Evolutionary conservation across 768 basidiomycete species (phyloP), one percentile per base, ranked within the genome.

Genomic region (Exsudoporus frostii): DNA sequence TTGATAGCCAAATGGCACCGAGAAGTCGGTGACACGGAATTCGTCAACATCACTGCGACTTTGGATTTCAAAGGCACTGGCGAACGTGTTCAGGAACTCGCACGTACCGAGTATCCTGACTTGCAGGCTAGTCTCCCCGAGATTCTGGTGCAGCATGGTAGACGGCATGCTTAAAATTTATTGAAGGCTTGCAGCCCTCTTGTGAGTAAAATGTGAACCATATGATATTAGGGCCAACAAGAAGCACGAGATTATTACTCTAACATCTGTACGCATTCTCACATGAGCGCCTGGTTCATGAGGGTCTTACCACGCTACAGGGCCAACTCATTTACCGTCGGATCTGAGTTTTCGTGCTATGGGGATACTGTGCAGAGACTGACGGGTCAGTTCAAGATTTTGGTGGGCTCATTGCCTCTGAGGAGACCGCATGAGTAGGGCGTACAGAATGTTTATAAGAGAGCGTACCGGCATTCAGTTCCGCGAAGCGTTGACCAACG

Each of bases 401-500:
- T 20, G 63, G 62, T 27, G 65, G 50, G 19, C 47, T 49, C 68
- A 71, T 71, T 27, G 70, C 65, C 56, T 70, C 68, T 71, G 64
- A 38, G 50, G 48, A 42, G 52, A 51, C n/a, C 19, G 11, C 3
- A 8, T 55, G 29, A 53, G 36, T 27, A 32, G 17, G 20, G 32
- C 6, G 7, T 20, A 34, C 33, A 24, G 14, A 6, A 38, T 29
- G 10, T 2, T 5, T 4, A 32, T 27, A 36, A 19, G 20, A 25
- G 32, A 15, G 76, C 89, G 54, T 59, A 93, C 94, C 94, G 49
- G 92, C 92, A 64, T 93, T 96, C 56, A 88, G 74, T 68, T 96
- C 94, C 41, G 92, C 92, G 66, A 96, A 97, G 42, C 94, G 81
- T 27, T 92, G 86, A 6, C 92, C 92, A 15, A 96, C 88, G 46